A percentile compares a stretch with the other conserved stretches of the same genome.
Evolutionary conservation across 805 yeast species (phyloP).

Genomic region (Candida koratica): DNA sequence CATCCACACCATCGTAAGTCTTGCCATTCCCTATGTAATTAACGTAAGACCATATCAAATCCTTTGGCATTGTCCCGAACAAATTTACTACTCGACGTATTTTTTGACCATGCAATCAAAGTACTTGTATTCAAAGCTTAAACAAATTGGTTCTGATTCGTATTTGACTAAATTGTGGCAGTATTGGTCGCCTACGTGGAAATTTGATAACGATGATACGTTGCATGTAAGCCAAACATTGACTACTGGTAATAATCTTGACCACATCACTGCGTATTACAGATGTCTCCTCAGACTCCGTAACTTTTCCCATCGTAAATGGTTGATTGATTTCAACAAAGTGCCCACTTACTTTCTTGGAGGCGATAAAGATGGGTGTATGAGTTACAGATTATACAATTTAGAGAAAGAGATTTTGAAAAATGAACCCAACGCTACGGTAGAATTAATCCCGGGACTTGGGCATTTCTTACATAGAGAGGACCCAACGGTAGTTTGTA

Average conservation of each 20-base stretch:
- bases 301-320: slow-evolving; percentile 18
- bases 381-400: slow-evolving; percentile 26
- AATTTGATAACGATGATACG: slow-evolving; percentile 23
- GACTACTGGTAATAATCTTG: slow-evolving; percentile 26
- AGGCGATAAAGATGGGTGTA: slow-evolving; percentile 40
- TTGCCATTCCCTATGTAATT: slow-evolving; percentile 37
- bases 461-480: slow-evolving; percentile 43
- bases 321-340: slow-evolving; percentile 29
- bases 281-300: slow-evolving; percentile 25
- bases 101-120: slow-evolving; percentile 35
- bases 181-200: slow-evolving; percentile 41
- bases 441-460: slow-evolving; percentile 9
- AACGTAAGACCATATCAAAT: slow-evolving; percentile 26
- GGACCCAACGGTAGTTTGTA: slow-evolving; percentile 28
- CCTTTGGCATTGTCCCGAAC: slow-evolving; percentile 30
- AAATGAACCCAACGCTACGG: slow-evolving; percentile 17
- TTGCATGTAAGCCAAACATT: slow-evolving; percentile 28
- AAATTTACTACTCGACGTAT: slow-evolving; percentile 32
- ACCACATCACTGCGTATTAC: slow-evolving; percentile 38
- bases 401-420: slow-evolving; percentile 20
- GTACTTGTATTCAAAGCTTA: slow-evolving; percentile 21
- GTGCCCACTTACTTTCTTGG: slow-evolving; percentile 37
- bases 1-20: slow-evolving; percentile 29
- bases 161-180: slow-evolving; percentile 34
- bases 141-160: slow-evolving; percentile 13